Conservation (phyloP, 1,284 basidiomycete species). For the Coriolopsis trogii region DNA sequence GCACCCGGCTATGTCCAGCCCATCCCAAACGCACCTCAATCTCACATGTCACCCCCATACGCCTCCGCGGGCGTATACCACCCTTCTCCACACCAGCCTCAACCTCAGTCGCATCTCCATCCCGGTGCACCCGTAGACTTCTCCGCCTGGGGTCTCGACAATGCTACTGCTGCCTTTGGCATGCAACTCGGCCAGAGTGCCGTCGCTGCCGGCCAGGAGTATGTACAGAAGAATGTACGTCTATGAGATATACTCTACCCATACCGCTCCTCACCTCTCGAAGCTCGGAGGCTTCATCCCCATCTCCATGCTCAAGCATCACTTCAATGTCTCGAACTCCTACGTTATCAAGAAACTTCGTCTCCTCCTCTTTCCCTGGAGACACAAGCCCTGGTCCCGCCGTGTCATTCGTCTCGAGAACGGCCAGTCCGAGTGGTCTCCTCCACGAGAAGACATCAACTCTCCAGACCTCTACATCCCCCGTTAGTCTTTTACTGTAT, state of each 20-base stretch:
- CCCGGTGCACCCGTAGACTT: slow-evolving; percentile 47
- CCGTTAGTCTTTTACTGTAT: slow-evolving; percentile 50
- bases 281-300: slow-evolving; percentile 85
- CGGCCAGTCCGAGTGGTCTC: slow-evolving; percentile 79
- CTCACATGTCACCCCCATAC: slow-evolving; percentile 35
- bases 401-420: slow-evolving; percentile 64
- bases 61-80: slow-evolving; percentile 31
- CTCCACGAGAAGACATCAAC: slow-evolving; percentile 95
- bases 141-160: slow-evolving; percentile 84
- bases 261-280: neutral
- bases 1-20: slow-evolving; percentile 40
- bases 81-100: slow-evolving; percentile 34
- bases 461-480: slow-evolving; percentile 98
- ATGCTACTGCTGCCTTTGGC: slow-evolving; percentile 94
- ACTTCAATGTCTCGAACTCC: slow-evolving; percentile 96
- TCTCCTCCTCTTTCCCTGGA: slow-evolving; percentile 95
- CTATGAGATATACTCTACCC: neutral
- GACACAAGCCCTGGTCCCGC: slow-evolving; percentile 83
- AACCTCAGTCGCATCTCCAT: slow-evolving; percentile 31
- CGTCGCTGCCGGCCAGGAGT: slow-evolving; percentile 92
- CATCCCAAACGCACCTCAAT: slow-evolving; percentile 28
- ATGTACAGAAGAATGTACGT: slow-evolving; percentile 91
- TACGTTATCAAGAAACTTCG: slow-evolving; percentile 93
- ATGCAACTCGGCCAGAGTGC: slow-evolving; percentile 95
- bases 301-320: slow-evolving; percentile 82